A percentile compares a stretch with the other conserved stretches of the same genome.
phyloP scores from a whole-genome alignment of 1,139 yeast genomes.

The Debaryomycetaceae sp. region DNA sequence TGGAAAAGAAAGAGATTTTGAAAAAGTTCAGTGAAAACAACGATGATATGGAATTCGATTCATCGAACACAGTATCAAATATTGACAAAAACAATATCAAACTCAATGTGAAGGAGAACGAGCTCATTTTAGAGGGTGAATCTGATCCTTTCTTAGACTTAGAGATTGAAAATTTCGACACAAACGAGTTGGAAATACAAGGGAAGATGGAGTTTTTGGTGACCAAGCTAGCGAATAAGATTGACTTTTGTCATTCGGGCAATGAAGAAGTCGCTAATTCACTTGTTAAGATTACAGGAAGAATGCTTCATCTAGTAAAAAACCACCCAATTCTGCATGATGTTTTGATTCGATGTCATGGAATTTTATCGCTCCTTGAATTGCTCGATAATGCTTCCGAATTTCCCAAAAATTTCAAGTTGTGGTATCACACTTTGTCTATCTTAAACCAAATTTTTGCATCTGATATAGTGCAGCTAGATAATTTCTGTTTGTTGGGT shows the following conservation, averaged over 20 bases:
- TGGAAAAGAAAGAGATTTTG: slow-evolving; percentile 27
- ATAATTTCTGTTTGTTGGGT: slow-evolving; percentile 53
- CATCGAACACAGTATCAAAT: slow-evolving; percentile 4
- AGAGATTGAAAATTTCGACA: slow-evolving; percentile 40
- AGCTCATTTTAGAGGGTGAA: slow-evolving; percentile 18
- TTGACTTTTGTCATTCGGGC: slow-evolving; percentile 28
- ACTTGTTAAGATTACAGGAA: slow-evolving; percentile 35
- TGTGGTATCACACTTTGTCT: slow-evolving; percentile 41
- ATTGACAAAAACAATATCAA: slow-evolving; percentile 1
- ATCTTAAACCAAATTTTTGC: slow-evolving; percentile 40
- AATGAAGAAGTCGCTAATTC: slow-evolving; percentile 30
- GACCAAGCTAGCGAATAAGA: slow-evolving; percentile 30
- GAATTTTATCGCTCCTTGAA: slow-evolving; percentile 47
- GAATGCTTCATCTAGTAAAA: slow-evolving; percentile 39
- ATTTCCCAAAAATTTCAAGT: slow-evolving; percentile 25
- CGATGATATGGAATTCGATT: slow-evolving; percentile 15
- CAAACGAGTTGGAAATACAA: slow-evolving; percentile 43
- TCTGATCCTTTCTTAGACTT: slow-evolving; percentile 39
- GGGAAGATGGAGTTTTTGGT: slow-evolving; percentile 41
- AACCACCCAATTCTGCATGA: slow-evolving; percentile 43
- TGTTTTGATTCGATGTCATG: slow-evolving; percentile 46
- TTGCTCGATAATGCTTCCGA: slow-evolving; percentile 40
- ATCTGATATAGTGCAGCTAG: slow-evolving; percentile 34
- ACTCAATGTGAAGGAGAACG: slow-evolving; percentile 1
- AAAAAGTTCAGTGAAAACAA: slow-evolving; percentile 26